These are phyloP conservation scores for Aspergillus niger DNA, from an alignment of 2,329 filamentous ascomycete genomes.

Conservation along the genomic window DNA sequence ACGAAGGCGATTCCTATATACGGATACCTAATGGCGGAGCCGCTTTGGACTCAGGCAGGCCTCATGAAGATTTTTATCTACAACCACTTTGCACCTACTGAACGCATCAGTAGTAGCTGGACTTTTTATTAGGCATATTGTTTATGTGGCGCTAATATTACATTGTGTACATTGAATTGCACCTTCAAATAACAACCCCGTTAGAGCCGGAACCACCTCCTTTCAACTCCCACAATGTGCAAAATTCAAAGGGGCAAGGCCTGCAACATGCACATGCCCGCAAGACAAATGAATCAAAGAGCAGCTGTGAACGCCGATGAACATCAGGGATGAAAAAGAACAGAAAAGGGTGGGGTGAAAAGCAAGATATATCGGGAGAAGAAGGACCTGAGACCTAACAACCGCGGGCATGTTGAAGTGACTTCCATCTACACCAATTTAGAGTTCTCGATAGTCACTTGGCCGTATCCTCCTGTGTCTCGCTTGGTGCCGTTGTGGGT, in stretches of 20 bases:
- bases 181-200: neutral
- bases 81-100: neutral
- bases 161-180: neutral
- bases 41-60: too few species aligned
- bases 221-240: neutral
- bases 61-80: too few species aligned
- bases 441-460: slow-evolving; percentile 88
- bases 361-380: neutral
- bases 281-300: neutral
- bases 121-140: neutral
- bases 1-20: too few species aligned
- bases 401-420: neutral
- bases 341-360: too few species aligned
- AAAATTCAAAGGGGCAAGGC: neutral
- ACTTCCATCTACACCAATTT: slow-evolving; percentile 8
- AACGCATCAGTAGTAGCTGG: neutral
- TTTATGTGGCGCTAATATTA: neutral
- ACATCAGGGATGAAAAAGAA: neutral
- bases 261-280: neutral
- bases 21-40: too few species aligned
- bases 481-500: slow-evolving; percentile 86
- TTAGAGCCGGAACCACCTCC: neutral
- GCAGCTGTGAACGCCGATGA: neutral
- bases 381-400: neutral
- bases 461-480: slow-evolving; percentile 77